Conservation (phyloP, 257 asterid species). For the Linaria vulgaris region DNA sequence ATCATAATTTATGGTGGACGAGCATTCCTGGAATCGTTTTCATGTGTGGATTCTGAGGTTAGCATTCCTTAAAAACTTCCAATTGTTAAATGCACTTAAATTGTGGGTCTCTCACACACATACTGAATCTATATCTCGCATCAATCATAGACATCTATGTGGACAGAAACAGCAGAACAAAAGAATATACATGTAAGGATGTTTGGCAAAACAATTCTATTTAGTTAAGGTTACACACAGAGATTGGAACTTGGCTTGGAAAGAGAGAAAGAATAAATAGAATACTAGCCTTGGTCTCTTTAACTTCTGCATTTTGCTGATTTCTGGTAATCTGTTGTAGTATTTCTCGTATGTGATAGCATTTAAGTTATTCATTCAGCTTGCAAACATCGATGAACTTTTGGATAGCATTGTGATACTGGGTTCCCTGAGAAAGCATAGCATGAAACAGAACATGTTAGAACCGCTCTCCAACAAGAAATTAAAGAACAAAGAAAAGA, state of each 20-base stretch:
- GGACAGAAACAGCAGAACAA: not conserved
- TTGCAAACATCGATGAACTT: conserved; percentile 86
- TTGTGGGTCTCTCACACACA: too few relatives aligned
- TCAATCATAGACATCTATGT: too few relatives aligned
- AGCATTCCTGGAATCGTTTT: too few relatives aligned
- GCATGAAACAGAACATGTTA: conserved; percentile 14
- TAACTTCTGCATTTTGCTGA: conserved; percentile 13
- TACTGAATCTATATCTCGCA: too few relatives aligned
- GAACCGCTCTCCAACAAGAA: conserved; percentile 1
- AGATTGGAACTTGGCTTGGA: not conserved
- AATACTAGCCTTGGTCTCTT: conserved; percentile 6
- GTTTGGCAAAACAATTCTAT: not conserved
- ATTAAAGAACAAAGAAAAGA: not conserved
- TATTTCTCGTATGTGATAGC: not conserved
- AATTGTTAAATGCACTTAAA: too few relatives aligned
- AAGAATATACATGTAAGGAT: not conserved
- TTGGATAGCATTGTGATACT: conserved; percentile 89
- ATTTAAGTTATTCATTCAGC: conserved; percentile 48
- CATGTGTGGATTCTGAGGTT: too few relatives aligned
- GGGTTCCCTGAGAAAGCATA: conserved; percentile 68
- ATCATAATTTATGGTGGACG: too few relatives aligned
- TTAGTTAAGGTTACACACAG: not conserved
- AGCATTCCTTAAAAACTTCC: too few relatives aligned
- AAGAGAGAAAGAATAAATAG: not conserved
- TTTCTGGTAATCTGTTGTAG: conserved; percentile 8